phyloP scores from a whole-genome alignment of 2,329 filamentous ascomycete genomes.

The Kalmusia sp. region DNA sequence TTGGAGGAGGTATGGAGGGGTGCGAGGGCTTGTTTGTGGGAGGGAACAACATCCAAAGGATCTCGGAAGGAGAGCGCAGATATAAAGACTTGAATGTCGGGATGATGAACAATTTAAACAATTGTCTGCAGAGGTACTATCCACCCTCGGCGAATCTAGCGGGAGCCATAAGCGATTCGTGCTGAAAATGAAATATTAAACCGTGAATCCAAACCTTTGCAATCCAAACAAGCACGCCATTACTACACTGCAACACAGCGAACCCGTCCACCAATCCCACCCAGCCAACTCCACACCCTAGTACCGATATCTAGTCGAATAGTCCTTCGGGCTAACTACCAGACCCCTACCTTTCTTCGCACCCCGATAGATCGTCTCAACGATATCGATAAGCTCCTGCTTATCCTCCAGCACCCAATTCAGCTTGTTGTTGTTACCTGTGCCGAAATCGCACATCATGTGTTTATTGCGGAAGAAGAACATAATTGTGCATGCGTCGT shows the following conservation, averaged over 20 bases:
- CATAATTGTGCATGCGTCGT: slow-evolving; percentile 94
- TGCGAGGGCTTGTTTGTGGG: slow-evolving; percentile 81
- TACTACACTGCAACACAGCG: neutral
- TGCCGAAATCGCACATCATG: slow-evolving; percentile 97
- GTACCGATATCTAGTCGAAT: slow-evolving; percentile 74
- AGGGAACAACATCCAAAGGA: slow-evolving; percentile 45
- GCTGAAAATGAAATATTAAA: no score
- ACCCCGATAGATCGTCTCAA: slow-evolving; percentile 97
- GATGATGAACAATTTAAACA: no score
- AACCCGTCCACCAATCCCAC: neutral
- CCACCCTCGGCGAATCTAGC: no score
- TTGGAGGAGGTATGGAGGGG: slow-evolving; percentile 93
- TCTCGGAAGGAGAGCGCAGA: slow-evolving; percentile 2
- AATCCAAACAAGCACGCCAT: no score
- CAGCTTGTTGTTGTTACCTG: slow-evolving; percentile 98
- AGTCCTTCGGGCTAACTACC: slow-evolving; percentile 91
- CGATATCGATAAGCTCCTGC: slow-evolving; percentile 97
- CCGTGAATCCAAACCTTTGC: neutral
- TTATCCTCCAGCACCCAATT: slow-evolving; percentile 98
- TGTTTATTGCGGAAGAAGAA: slow-evolving; percentile 98
- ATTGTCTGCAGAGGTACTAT: no score
- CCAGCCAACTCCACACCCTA: slow-evolving; percentile 40
- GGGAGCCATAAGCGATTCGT: no score
- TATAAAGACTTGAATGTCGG: neutral
- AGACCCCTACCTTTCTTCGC: slow-evolving; percentile 97